Evolutionary conservation across 2,329 filamentous ascomycete species (phyloP), one percentile per base, ranked within the genome.

Genomic region (Dactylella cylindrospora): DNA sequence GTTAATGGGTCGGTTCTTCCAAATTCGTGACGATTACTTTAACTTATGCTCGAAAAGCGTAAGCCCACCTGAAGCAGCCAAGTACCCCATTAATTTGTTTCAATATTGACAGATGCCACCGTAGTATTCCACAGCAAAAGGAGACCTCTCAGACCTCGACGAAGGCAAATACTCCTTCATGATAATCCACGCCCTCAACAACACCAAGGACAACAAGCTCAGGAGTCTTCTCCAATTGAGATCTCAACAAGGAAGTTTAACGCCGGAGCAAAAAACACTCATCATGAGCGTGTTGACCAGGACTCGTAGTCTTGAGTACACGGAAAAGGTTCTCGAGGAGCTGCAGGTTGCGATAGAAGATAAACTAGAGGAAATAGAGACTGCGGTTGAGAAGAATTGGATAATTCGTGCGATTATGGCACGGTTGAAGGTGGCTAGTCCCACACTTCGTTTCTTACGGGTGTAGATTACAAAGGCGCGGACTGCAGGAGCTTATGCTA

Each of bases 141-240:
- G 50, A 1, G 5, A 23, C 25, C 25, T 54, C 9, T 54, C 50
- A 7, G 50, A 54, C 23, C 33, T 54, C 31, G 50, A 54, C 20
- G 50, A 54, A 31, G 50, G 50, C 1, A 54, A 54, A 38, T 54
- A 54, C 31, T 54, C 50, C 28, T 43, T 55, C 9, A 43, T 43
- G 35, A 17, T 55, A 5, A 47, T 47, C 10, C 50, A 54, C 33
- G 50, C 50, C n/a, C 22, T 57, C 2, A 41, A 28, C 3, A 45
- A 38, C n/a, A 29, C 35, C 12, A 31, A 40, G 31, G 19, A 23
- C 13, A 31, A 31, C 13, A 20, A 45, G 13, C 39, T 53, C 4
- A 28, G 25, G 25, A 45, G 50, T 33, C 28, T 41, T 8, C 31
- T 50, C 3, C 39, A 25, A 31, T 3, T 28, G 13, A 22, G 50